A percentile compares a stretch with the other conserved stretches of the same genome.
These are phyloP conservation scores for Coniochaeta ligniaria DNA, from an alignment of 2,329 filamentous ascomycete genomes.

Conservation along the genomic window DNA sequence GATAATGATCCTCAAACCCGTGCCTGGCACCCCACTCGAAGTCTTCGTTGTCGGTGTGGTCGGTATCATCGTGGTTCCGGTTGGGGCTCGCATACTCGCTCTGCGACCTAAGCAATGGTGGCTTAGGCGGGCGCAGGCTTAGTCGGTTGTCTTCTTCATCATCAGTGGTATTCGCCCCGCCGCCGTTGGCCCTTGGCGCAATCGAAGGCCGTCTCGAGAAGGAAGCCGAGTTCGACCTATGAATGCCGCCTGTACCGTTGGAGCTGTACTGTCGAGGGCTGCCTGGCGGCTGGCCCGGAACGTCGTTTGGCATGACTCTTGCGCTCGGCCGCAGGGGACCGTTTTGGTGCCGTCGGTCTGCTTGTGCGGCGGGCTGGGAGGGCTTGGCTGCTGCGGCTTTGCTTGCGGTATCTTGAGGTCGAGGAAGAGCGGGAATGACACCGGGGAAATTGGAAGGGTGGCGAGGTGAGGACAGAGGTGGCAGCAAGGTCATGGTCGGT, in stretches of 20 bases:
- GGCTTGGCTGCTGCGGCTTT: neutral
- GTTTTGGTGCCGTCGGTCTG: neutral
- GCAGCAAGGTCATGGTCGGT: neutral
- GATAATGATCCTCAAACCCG: constrained; percentile 88
- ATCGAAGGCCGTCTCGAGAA: constrained; percentile 33
- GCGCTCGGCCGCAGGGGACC: neutral
- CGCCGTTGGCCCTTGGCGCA: neutral
- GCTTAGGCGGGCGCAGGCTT: constrained; percentile 36
- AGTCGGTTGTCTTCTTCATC: constrained; percentile 11
- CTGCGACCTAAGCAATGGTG: constrained; percentile 47
- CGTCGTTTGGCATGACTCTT: neutral
- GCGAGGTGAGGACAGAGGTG: neutral
- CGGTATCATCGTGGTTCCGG: constrained; percentile 8
- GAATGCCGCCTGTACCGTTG: neutral
- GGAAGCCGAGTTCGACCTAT: constrained; percentile 2
- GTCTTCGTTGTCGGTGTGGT: constrained; percentile 34
- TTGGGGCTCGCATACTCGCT: constrained; percentile 43
- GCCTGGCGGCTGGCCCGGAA: neutral
- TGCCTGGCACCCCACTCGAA: constrained; percentile 60
- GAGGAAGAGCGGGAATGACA: neutral
- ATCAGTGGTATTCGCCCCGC: neutral
- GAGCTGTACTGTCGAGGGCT: neutral
- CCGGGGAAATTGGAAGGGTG: neutral
- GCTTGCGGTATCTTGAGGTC: neutral
- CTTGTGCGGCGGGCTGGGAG: neutral